Evolutionary conservation across 306 rosid species (phyloP), one percentile per base, ranked within the genome.

Genomic region (Pueraria montana): DNA sequence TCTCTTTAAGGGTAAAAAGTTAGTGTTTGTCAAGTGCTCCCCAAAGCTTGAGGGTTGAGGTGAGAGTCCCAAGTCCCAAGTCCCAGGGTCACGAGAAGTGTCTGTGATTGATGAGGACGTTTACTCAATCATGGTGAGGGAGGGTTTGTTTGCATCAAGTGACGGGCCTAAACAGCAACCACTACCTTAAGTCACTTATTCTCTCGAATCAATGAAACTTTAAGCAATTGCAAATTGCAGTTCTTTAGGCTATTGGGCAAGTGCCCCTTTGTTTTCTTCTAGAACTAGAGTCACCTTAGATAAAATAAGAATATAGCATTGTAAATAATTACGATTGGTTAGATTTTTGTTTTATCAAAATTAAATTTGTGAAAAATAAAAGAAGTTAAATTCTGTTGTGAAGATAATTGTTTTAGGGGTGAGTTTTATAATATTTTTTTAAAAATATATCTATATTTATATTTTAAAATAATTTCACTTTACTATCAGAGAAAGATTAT

Each of bases 31-130:
- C 30, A 21, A 40, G 67, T 20, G 53, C 11, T 64, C 12, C 65
- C 12, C 27, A 66, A 11, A 32, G 17, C 2, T 52, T 30, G 49
- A 73, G 32, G 17, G 2, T 52, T 30, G 49, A 73, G 32, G 49
- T 53, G 49, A 26, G 46, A 30, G 81, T 17, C 8, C n/a, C 36
- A 58, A 30, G 81, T 17, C 8, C n/a, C 36, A 58, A 12, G 14
- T 61, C 53, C 79, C 50, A 21, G 27, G 50, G 58, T 52, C 64
- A 62, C 74, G 85, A 75, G 46, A 64, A 45, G 59, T 81, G 74
- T 74, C 67, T 50, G 14, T 61, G 68, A 52, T 65, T 55, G 74
- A 74, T 82, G 76, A 49, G 26, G 48, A 74, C 36, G 17, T 50
- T 4, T 38, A 82, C 21, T 63, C n/a, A 8, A 56, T 72, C 21